Percentiles rank a stretch among this genome's conserved stretches.
Conservation (phyloP, 768 basidiomycete species). For the Suillus fuscotomentosus region DNA sequence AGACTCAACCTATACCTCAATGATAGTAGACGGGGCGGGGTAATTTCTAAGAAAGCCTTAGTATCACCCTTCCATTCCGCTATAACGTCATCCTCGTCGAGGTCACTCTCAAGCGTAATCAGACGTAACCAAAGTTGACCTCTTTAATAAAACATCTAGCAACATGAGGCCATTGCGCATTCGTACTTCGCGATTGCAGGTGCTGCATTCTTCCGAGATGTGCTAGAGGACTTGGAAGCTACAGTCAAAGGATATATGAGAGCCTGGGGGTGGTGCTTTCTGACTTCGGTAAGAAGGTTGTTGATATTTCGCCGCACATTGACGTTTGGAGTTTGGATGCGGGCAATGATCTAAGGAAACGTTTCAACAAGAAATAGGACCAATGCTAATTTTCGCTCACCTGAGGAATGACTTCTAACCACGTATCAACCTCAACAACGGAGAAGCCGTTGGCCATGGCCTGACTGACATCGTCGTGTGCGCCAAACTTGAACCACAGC, state of each 20-base stretch:
- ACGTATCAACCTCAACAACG: constrained; percentile 92
- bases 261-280: constrained; percentile 96
- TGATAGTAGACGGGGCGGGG: constrained; percentile 34
- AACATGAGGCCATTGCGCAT: constrained; percentile 78
- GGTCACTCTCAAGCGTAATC: constrained; percentile 77
- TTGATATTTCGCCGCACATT: constrained; percentile 90
- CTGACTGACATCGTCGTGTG: constrained; percentile 83
- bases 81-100: constrained; percentile 81
- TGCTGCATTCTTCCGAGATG: constrained; percentile 78
- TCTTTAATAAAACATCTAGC: constrained; percentile 96
- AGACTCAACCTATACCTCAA: not conserved
- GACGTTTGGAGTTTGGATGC: constrained; percentile 90
- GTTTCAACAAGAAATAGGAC: not conserved
- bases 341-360: constrained; percentile 81
- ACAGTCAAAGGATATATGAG: constrained; percentile 95
- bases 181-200: constrained; percentile 59
- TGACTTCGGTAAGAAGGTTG: constrained; percentile 84
- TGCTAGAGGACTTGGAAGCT: constrained; percentile 92
- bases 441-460: constrained; percentile 87
- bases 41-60: constrained; percentile 68
- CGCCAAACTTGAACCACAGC: constrained; percentile 97
- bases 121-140: constrained; percentile 85
- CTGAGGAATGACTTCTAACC: constrained; percentile 98
- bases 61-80: constrained; percentile 83
- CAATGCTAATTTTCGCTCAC: constrained; percentile 37